These are phyloP conservation scores for Acer campestre DNA, from an alignment of 345 rosid genomes.

Conservation along the genomic window DNA sequence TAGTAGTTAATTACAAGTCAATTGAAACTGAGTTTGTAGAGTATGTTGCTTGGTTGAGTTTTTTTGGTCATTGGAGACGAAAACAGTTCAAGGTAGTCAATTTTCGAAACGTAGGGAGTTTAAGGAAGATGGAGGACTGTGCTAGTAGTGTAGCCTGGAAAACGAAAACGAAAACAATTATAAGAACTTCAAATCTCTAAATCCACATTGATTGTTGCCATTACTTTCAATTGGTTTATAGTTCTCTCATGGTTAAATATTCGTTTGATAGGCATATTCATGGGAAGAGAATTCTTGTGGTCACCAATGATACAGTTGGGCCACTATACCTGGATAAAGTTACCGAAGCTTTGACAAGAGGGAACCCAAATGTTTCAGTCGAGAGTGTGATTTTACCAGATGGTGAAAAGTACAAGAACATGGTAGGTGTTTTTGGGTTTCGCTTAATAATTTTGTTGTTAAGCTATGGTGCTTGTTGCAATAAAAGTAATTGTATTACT, in stretches of 20 bases:
- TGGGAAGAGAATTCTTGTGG: constrained; percentile 95
- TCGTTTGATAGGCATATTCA: constrained; percentile 68
- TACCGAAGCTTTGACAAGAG: constrained; percentile 71
- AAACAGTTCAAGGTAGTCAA: background rate
- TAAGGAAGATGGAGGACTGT: background rate
- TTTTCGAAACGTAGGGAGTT: background rate
- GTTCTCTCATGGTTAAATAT: background rate
- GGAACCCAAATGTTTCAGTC: constrained; percentile 80
- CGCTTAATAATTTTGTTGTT: constrained; percentile 4
- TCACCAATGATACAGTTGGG: constrained; percentile 73
- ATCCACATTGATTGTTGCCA: background rate
- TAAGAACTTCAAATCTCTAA: background rate
- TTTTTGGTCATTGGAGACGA: background rate
- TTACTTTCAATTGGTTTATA: background rate
- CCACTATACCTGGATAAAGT: constrained; percentile 82
- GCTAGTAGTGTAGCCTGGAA: background rate
- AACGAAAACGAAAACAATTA: background rate
- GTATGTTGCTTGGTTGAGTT: background rate
- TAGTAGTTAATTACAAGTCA: background rate
- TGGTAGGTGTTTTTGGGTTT: constrained; percentile 46
- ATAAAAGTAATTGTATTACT: constrained; percentile 12
- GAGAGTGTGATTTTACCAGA: constrained; percentile 87
- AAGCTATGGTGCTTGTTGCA: background rate
- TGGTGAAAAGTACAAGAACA: constrained; percentile 89
- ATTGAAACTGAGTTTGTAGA: background rate